Base-by-base conservation (phyloP, 768 basidiomycete species). In the Russula ochroleuca region DNA sequence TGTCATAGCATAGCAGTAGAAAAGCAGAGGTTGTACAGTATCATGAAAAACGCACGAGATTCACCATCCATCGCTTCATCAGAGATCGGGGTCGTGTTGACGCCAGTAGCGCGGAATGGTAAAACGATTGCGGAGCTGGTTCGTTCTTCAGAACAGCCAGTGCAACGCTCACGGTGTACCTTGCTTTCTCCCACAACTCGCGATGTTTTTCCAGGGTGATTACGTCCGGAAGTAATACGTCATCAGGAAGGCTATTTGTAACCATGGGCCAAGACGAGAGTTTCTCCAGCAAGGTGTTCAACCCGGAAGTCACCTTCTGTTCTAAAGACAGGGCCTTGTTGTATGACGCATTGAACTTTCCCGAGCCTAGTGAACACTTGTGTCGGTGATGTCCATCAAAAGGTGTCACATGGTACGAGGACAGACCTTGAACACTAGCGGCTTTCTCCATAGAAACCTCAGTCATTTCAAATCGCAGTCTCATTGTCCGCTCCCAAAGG, bases 291-390 rank as follows among this genome's bases (percentile, higher is more conserved):
- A 51, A 5, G 35, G 31, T 35, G 31, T 51, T 51, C 17, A 33
- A 19, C 10, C 23, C 47, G 1, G 23, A 13, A 13, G 23, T 48
- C 21, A 10, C 14, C 47, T 48, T 23, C 9, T 21, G 23, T 35
- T 33, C n/a, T n/a, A 35, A 15, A 51, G 31, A 35, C 31, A 51
- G 31, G 19, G 31, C 21, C 31, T 51, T 31, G 3, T 19, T 33
- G n/a, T 51, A 51, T n/a, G n/a, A n/a, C n/a, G 17, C 50, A 33
- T 51, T 33, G 10, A 51, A 51, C 50, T 51, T 53, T 23, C 52
- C 35, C 5, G 35, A 35, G 11, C 52, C 52, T 50, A n/a, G n/a
- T n/a, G 15, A 7, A 2, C 4, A 31, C 9, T 35, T 15, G 2
- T 41, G 40, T 41, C 40, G 21, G n/a, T 35, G n/a, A 21, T 9